Conservation (phyloP, 495 filamentous ascomycete species). For the Penicillium goetzii region DNA sequence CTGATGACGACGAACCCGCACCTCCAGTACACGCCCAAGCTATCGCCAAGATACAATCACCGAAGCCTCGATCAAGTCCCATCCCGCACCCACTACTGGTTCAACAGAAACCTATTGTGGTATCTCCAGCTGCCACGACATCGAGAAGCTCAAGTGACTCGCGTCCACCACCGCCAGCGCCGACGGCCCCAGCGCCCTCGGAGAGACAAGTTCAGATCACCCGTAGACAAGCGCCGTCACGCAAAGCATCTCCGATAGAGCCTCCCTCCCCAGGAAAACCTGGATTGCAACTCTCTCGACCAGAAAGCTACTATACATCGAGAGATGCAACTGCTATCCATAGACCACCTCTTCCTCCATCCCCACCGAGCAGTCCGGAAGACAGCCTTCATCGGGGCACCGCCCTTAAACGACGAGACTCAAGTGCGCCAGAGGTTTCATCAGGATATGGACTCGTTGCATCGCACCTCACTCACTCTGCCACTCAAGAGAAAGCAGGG, state of each 20-base stretch:
- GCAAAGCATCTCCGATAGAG: slow-evolving; percentile 24
- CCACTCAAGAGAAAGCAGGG: slow-evolving; percentile 33
- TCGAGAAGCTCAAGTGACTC: slow-evolving; percentile 27
- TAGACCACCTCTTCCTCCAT: slow-evolving; percentile 38
- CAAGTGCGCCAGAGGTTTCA: slow-evolving; percentile 29
- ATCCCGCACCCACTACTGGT: slow-evolving; percentile 23
- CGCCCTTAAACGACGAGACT: slow-evolving; percentile 32
- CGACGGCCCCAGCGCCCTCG: slow-evolving; percentile 27
- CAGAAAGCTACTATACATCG: slow-evolving; percentile 38
- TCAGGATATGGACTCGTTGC: slow-evolving; percentile 73
- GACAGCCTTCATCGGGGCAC: slow-evolving; percentile 35
- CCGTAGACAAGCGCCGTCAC: slow-evolving; percentile 25
- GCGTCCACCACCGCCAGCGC: slow-evolving; percentile 28
- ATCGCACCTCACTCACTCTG: slow-evolving; percentile 56
- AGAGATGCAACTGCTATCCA: slow-evolving; percentile 29
- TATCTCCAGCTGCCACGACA: neutral
- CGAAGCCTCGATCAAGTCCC: slow-evolving; percentile 26
- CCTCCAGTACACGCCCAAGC: slow-evolving; percentile 17
- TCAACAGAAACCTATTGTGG: slow-evolving; percentile 17
- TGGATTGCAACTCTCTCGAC: slow-evolving; percentile 28
- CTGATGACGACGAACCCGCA: slow-evolving; percentile 13
- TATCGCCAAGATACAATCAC: slow-evolving; percentile 29
- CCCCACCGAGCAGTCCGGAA: slow-evolving; percentile 45
- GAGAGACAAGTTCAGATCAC: slow-evolving; percentile 34
- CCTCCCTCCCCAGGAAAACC: slow-evolving; percentile 13